phyloP scores from a whole-genome alignment of 1,284 basidiomycete genomes.

The Heterobasidion irregulare region DNA sequence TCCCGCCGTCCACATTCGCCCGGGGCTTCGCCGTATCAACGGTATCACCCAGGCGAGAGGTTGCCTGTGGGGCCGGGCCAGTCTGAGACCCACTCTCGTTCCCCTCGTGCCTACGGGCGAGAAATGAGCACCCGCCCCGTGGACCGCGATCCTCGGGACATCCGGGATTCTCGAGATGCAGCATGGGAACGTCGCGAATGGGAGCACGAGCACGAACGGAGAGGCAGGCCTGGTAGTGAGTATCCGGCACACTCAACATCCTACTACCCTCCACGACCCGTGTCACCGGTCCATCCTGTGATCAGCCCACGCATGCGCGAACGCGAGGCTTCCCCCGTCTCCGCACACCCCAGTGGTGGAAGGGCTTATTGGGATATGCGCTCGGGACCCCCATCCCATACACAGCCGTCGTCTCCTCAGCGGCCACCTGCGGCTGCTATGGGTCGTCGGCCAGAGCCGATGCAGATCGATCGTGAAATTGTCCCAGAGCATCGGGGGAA shows the following conservation, averaged over 20 bases:
- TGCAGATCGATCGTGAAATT: slow-evolving; percentile 3
- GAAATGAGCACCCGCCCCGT: slow-evolving; percentile 20
- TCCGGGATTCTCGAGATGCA: slow-evolving; percentile 32
- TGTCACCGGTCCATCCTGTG: slow-evolving; percentile 17
- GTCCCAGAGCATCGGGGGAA: background rate
- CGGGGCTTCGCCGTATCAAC: slow-evolving; percentile 30
- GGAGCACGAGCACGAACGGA: slow-evolving; percentile 35
- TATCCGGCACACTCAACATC: slow-evolving; percentile 30
- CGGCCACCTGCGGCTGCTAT: slow-evolving; percentile 1
- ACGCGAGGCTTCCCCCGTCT: slow-evolving; percentile 44
- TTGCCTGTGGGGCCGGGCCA: slow-evolving; percentile 49
- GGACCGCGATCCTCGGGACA: slow-evolving; percentile 17
- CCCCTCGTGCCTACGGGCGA: slow-evolving; percentile 44
- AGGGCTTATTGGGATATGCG: slow-evolving; percentile 21
- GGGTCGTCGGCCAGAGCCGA: slow-evolving; percentile 8
- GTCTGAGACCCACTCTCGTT: slow-evolving; percentile 34
- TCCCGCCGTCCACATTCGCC: slow-evolving; percentile 37
- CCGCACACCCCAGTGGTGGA: slow-evolving; percentile 25
- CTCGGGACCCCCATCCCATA: slow-evolving; percentile 11
- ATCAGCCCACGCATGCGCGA: slow-evolving; percentile 23
- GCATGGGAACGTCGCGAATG: slow-evolving; percentile 50
- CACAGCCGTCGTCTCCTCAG: slow-evolving; percentile 18
- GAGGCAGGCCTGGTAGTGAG: slow-evolving; percentile 35
- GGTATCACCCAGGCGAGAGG: slow-evolving; percentile 34
- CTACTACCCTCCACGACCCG: slow-evolving; percentile 20